Conservation (phyloP, 352 stramenopile species). For the Phytophthora kernoviae region DNA sequence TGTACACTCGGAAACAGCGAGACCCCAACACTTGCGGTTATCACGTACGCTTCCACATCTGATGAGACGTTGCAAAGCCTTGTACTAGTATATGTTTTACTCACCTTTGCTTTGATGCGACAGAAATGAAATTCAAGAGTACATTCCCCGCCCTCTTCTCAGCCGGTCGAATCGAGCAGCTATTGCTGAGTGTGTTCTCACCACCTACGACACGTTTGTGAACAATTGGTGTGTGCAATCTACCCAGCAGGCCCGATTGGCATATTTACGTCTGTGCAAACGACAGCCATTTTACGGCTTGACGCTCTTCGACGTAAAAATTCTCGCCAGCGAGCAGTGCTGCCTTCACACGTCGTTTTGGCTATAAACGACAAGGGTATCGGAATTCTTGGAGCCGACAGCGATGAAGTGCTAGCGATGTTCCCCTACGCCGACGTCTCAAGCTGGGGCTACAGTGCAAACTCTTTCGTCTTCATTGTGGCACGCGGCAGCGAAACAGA, state of each 20-base stretch:
- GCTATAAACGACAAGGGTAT: slow-evolving; percentile 73
- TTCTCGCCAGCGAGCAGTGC: slow-evolving; percentile 37
- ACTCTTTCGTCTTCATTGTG: slow-evolving; percentile 83
- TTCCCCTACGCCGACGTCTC: slow-evolving; percentile 73
- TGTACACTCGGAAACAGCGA: slow-evolving; percentile 40
- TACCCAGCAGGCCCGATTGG: slow-evolving; percentile 41
- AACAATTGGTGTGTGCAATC: slow-evolving; percentile 35
- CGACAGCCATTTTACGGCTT: slow-evolving; percentile 71
- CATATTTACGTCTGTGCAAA: slow-evolving; percentile 72
- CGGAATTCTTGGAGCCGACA: slow-evolving; percentile 56
- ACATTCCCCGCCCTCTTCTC: slow-evolving; percentile 43
- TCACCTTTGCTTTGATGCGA: slow-evolving; percentile 1
- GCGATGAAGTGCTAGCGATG: slow-evolving; percentile 61
- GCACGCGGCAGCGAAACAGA: slow-evolving; percentile 38
- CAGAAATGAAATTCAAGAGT: slow-evolving; percentile 34
- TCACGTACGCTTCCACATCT: slow-evolving; percentile 12
- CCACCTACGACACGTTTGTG: slow-evolving; percentile 35
- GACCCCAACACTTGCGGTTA: slow-evolving; percentile 11
- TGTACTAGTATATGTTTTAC: neutral
- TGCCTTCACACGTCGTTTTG: slow-evolving; percentile 64
- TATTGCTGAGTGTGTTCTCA: slow-evolving; percentile 42
- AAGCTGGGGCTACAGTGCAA: slow-evolving; percentile 81
- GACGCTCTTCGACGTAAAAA: slow-evolving; percentile 72
- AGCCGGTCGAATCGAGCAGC: slow-evolving; percentile 46
- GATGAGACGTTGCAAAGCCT: neutral